These are phyloP conservation scores for Kickxella alabastrina DNA, from an alignment of 192 early-diverging fungal species.

Conservation along the genomic window DNA sequence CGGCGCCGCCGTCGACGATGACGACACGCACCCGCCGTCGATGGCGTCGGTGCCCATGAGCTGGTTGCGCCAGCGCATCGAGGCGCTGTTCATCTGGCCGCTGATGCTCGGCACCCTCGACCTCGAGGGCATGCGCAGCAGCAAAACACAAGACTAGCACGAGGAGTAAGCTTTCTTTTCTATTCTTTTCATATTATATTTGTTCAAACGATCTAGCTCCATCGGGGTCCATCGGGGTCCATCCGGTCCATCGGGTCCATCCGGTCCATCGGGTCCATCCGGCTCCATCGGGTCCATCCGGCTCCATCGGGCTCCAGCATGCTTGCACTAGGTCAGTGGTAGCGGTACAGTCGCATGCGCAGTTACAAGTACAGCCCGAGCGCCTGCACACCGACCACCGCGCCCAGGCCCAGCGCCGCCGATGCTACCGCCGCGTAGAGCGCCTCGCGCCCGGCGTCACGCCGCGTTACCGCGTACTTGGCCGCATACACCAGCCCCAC, in stretches of 20 bases:
- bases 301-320: no score
- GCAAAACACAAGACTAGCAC: no score
- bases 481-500: constrained; percentile 35
- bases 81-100: constrained; percentile 48
- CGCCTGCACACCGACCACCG: constrained; percentile 27
- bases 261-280: no score
- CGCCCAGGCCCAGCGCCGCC: constrained; percentile 35
- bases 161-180: no score
- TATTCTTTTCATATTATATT: no score
- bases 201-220: no score
- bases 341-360: no score
- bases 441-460: constrained; percentile 16
- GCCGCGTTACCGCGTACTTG: constrained; percentile 30
- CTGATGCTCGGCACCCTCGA: constrained; percentile 47
- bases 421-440: constrained; percentile 33
- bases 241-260: no score
- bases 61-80: constrained; percentile 46
- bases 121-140: neutral
- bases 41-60: constrained; percentile 27
- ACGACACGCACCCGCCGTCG: constrained; percentile 19
- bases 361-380: constrained; percentile 33
- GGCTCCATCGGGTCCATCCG: no score
- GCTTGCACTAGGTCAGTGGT: no score
- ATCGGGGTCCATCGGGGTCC: no score
- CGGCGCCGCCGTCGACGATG: constrained; percentile 33